Evolutionary conservation across 1,139 yeast species (phyloP), one percentile per base, ranked within the genome.

Genomic region (Yamadazyma sp.): DNA sequence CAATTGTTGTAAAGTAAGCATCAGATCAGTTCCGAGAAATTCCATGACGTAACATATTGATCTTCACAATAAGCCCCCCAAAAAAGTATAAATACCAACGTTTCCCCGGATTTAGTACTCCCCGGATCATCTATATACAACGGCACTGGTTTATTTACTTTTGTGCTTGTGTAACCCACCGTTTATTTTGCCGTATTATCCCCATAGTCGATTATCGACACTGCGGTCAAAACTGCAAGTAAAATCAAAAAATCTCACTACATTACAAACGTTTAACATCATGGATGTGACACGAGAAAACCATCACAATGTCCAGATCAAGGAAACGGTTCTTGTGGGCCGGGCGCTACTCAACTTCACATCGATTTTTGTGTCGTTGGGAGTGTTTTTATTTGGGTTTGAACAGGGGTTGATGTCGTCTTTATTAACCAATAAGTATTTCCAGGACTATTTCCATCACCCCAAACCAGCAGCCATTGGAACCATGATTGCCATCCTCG

Each of bases 401-500:
- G 84, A 79, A 51, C 84, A 79, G 51, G 84, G 84, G 13, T 64
- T 78, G 35, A 76, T 78, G 76, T 71, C 79, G 30, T 78, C 82
- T 5, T 67, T 78, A 36, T 67, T 79, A 52, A 82, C 88, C 18
- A 88, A 89, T 41, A 73, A 75, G 17, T 76, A 80, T 59, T 89
- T 89, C 62, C 82, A 84, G 51, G 68, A 68, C 12, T 87, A 85
- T 61, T 89, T 86, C 61, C 59, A 81, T 47, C 60, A 87, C 39
- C 97, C 82, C 2, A 54, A 62, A n/a, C 70, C 78, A 13, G 62
- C 73, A 1, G 67, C 61, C 37, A 66, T 76, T 25, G 82, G 82
- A 20, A 61, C 77, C 13, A 70, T 76, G 63, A 75, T 76, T 34
- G 76, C 80, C 11, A 69, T 76, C 30, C 56, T 76, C 42, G 81